These are phyloP conservation scores for Yamadazyma takamatsuzukensis DNA, from an alignment of 805 yeast genomes.

Conservation along the genomic window DNA sequence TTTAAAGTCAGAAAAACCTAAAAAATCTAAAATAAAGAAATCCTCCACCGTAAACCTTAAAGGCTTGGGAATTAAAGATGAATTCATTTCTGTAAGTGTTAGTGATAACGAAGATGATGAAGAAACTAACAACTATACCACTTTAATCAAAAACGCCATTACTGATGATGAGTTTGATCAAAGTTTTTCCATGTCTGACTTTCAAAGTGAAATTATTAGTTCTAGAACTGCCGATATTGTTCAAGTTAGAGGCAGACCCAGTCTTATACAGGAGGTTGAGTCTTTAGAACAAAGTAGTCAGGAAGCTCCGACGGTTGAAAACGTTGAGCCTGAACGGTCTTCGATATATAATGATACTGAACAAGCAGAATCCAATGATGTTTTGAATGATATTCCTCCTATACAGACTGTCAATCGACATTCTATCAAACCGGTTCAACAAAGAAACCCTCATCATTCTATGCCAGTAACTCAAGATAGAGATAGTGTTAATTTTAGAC, in stretches of 20 bases:
- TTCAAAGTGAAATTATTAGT: slow-evolving; percentile 21
- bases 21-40: slow-evolving; percentile 14
- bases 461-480: too few relatives aligned
- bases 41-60: slow-evolving; percentile 21
- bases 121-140: slow-evolving; percentile 9
- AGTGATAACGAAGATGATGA: slow-evolving; percentile 9
- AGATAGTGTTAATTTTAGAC: too few relatives aligned
- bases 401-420: too few relatives aligned
- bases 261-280: slow-evolving; percentile 8
- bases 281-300: too few relatives aligned
- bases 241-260: slow-evolving; percentile 29
- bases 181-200: slow-evolving; percentile 1
- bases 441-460: neutral
- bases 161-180: slow-evolving; percentile 7
- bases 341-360: too few relatives aligned
- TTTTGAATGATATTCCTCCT: too few relatives aligned
- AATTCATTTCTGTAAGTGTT: slow-evolving; percentile 20
- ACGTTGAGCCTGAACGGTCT: too few relatives aligned
- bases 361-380: neutral
- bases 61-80: slow-evolving; percentile 26
- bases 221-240: slow-evolving; percentile 26
- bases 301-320: too few relatives aligned
- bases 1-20: slow-evolving; percentile 1
- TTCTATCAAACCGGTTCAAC: neutral
- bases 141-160: slow-evolving; percentile 11